phyloP scores from a whole-genome alignment of 345 rosid genomes.

The Cardiospermum halicacabum region DNA sequence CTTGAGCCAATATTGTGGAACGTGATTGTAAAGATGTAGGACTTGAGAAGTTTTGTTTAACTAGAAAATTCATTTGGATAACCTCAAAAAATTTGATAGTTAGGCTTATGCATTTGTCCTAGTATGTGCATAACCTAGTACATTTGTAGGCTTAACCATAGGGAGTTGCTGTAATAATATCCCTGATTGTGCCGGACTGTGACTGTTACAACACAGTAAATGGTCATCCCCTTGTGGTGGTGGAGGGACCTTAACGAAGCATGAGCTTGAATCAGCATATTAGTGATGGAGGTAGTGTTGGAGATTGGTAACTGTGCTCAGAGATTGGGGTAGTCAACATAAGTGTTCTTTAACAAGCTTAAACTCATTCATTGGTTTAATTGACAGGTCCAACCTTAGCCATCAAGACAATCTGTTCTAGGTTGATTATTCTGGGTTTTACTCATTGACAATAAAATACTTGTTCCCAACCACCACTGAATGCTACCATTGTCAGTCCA shows the following conservation, averaged over 20 bases:
- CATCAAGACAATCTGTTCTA: background rate
- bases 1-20: no score
- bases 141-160: background rate
- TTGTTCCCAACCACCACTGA: background rate
- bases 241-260: background rate
- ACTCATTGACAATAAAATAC: no score
- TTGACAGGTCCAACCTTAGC: background rate
- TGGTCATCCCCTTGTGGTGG: no score
- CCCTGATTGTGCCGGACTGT: background rate
- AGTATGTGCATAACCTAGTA: no score
- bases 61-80: no score
- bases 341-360: background rate
- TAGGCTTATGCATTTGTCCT: no score
- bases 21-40: no score
- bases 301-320: background rate
- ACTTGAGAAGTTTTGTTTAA: no score
- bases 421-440: no score
- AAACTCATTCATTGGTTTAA: background rate
- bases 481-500: background rate
- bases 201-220: no score
- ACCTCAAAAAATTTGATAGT: no score
- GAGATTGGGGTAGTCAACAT: background rate
- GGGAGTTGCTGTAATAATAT: background rate
- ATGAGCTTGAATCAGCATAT: background rate
- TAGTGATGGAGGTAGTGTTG: background rate